phyloP scores from a whole-genome alignment of 1,284 basidiomycete species.

The Lignosus rhinocerotis region DNA sequence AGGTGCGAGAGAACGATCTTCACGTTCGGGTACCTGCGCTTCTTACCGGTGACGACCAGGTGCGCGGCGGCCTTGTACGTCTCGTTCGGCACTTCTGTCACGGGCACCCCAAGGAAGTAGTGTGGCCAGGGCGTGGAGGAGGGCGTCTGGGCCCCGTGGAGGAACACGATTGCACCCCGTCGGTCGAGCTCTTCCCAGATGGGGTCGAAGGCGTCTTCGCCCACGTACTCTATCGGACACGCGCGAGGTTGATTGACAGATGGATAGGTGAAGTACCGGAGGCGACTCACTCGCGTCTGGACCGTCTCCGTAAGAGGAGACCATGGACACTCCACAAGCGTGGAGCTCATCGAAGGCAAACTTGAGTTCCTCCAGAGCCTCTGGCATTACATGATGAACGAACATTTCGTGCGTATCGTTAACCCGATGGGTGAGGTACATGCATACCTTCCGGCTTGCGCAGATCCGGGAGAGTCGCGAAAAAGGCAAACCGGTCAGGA shows the following conservation, averaged over 20 bases:
- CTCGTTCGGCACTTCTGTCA: constrained; percentile 74
- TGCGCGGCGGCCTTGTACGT: constrained; percentile 78
- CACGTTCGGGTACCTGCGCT: constrained; percentile 55
- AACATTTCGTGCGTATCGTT: neutral
- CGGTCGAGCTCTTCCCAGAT: constrained; percentile 67
- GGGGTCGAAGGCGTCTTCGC: constrained; percentile 58
- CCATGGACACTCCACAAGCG: constrained; percentile 60
- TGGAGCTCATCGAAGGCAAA: constrained; percentile 57
- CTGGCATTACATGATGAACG: constrained; percentile 34
- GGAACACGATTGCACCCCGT: constrained; percentile 59
- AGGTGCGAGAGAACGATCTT: constrained; percentile 70
- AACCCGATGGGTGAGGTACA: constrained; percentile 24
- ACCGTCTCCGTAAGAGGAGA: constrained; percentile 61
- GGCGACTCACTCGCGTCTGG: constrained; percentile 30
- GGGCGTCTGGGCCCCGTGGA: constrained; percentile 68
- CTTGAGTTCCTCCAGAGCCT: constrained; percentile 54
- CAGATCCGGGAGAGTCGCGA: constrained; percentile 61
- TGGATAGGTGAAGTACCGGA: no score
- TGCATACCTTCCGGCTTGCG: constrained; percentile 61
- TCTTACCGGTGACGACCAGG: constrained; percentile 67
- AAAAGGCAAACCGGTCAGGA: constrained; percentile 62
- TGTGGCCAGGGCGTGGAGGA: constrained; percentile 65
- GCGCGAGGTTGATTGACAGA: no score
- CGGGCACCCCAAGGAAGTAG: constrained; percentile 61
- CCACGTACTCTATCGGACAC: constrained; percentile 54